phyloP scores from a whole-genome alignment of 2,329 filamentous ascomycete genomes.

The Teratosphaeria gauchensis region DNA sequence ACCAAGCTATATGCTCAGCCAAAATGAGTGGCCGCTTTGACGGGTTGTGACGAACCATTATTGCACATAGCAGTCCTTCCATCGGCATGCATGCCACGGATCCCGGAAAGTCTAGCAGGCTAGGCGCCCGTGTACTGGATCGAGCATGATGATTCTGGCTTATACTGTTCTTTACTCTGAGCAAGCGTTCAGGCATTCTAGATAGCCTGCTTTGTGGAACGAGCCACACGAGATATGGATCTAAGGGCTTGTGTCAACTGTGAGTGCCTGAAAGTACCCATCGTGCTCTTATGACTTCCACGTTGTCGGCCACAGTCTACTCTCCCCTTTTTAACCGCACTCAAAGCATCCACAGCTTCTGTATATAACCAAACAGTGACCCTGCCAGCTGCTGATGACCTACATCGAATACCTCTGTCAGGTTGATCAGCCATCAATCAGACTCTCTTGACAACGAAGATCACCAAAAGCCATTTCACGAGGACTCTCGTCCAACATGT shows the following conservation, averaged over 20 bases:
- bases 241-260: background rate
- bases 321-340: background rate
- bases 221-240: background rate
- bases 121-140: background rate
- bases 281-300: background rate
- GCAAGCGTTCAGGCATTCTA: background rate
- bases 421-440: background rate
- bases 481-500: background rate
- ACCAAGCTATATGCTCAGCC: slow-evolving; percentile 63
- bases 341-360: background rate
- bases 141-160: background rate
- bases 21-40: slow-evolving; percentile 1
- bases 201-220: background rate
- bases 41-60: background rate
- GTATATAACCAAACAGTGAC: background rate
- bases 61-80: background rate
- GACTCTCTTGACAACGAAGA: background rate
- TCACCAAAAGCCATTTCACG: background rate
- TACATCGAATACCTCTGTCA: background rate
- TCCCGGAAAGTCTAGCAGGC: background rate
- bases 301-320: background rate
- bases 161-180: background rate
- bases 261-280: background rate
- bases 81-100: background rate
- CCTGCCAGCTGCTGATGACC: background rate